Evolutionary conservation across 371 early-diverging fungal species (phyloP), one percentile per base, ranked within the genome.

Genomic region (Syncephalastrum racemosum): DNA sequence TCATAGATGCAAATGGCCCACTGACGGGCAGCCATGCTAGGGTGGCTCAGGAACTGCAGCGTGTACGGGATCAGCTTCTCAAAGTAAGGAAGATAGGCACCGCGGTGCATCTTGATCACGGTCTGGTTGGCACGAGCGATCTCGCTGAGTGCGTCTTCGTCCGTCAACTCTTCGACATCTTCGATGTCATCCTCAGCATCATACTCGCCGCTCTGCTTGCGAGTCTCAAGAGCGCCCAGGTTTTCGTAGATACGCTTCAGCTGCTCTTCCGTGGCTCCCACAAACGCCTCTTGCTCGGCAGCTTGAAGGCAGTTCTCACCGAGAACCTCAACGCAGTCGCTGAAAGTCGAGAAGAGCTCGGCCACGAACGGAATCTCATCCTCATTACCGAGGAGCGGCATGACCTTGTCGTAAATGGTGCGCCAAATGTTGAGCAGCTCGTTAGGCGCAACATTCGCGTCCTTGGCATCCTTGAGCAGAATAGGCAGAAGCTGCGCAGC

Each of bases 141-240:
- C 64, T 91, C 91, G 41, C 85, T 82, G 43, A 96, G 64, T 16
- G 92, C 86, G 55, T 84, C 80, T 62, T 92, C 92, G 68, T 96
- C 96, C 22, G 75, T 78, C 43, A 77, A 82, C 71, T 94, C 96
- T 50, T 91, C 95, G 54, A 78, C 71, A 48, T 90, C 62, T 39
- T 82, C 80, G 60, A 93, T 92, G 53, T 92, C 96, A 55, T 93
- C 95, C 59, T 97, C 97, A 19, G 84, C 88, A 70, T 96, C 97
- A 62, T 85, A 85, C 63, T 92, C 95, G 24, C 83, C 84, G 50
- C 82, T 86, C 44, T 83, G 82, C 7, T 90, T 85, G 15, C 81
- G 77, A 36, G 82, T 88, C 63, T 85, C 86, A 40, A 94, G 86
- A 27, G 82, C 81, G 58, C 84, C 77, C 64, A 90, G 69, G 46